A percentile compares a stretch with the other conserved stretches of the same genome.
Evolutionary conservation across 1,139 yeast species (phyloP).

Genomic region (Sugiyamaella castrensis): DNA sequence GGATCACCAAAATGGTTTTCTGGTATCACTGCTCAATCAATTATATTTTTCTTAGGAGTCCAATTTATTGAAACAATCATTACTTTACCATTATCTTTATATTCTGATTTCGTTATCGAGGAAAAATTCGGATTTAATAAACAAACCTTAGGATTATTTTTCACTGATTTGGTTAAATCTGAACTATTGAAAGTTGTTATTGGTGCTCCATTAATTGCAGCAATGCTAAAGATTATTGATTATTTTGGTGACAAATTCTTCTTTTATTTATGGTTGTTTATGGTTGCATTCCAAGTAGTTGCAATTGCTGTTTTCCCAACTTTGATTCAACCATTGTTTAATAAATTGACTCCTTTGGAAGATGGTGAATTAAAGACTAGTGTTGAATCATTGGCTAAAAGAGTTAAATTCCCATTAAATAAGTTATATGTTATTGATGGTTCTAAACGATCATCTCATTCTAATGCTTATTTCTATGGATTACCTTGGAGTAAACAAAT

Average conservation of each 20-base stretch:
- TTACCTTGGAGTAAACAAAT: conserved; percentile 96
- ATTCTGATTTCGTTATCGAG: conserved; percentile 81
- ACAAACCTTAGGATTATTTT: conserved; percentile 66
- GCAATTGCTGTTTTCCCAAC: conserved; percentile 72
- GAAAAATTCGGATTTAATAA: conserved; percentile 93
- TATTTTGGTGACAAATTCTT: conserved; percentile 77
- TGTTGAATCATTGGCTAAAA: conserved; percentile 73
- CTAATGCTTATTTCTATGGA: conserved; percentile 94
- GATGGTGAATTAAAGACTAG: conserved; percentile 83
- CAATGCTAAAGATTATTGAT: conserved; percentile 75
- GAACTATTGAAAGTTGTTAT: conserved; percentile 52
- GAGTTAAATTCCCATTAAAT: conserved; percentile 79
- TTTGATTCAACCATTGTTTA: conserved; percentile 86
- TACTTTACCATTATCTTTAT: conserved; percentile 67
- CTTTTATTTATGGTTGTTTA: conserved; percentile 69
- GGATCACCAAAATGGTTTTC: conserved; percentile 36
- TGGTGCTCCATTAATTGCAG: conserved; percentile 72
- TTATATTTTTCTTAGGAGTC: conserved; percentile 56
- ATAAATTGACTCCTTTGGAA: conserved; percentile 83
- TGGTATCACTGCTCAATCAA: conserved; percentile 49
- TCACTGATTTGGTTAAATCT: conserved; percentile 66
- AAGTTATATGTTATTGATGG: conserved; percentile 90
- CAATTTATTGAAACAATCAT: conserved; percentile 50
- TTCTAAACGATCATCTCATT: conserved; percentile 90
- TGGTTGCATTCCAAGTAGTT: conserved; percentile 67